Base-by-base conservation (phyloP, 345 rosid species). In the Microthlaspi erraticum region DNA sequence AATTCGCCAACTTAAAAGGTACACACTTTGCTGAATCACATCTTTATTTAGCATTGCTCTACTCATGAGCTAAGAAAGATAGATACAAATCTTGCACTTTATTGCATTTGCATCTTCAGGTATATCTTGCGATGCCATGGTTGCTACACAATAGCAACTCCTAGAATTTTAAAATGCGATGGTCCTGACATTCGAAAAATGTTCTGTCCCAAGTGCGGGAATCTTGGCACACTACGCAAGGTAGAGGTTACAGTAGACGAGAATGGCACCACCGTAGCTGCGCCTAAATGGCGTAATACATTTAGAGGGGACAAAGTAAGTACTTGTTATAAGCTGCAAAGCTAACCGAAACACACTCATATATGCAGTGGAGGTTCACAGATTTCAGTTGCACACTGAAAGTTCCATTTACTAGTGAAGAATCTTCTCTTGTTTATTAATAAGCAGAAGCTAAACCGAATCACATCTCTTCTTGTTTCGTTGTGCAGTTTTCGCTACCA, bases 81-180 rank as follows among this genome's bases (percentile, higher is more conserved):
- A 11, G 11, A 39, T 46, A 51, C 26, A 23, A 23, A 1, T 20
- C 52, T 73, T 73, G 73, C 10, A 52, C 63, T 70, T 10, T 7
- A 49, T 32, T 26, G 19, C 62, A 16, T 56, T 8, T 69, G 13
- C 26, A 59, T 73, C 43, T 77, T 38, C 85, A 94, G 99, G 79
- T 94, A 96, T 98, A 74, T 92, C 61, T 72, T 89, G 81, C 88
- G 82, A 71, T 94, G 99, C 60, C 99, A 94, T 83, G 99, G 98
- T 62, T 94, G 99, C 86, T 89, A 84, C 70, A 82, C 87, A 32
- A 83, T 92, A 64, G 89, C 99, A 23, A 23, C 26, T 23, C 26
- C 26, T 23, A 2, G 2, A 23, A 23, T 23, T 23, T 4, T 1
- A 23, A 23, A 23, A 23, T 23, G 26, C 26, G 26, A 23, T 23